phyloP scores from a whole-genome alignment of 2,329 filamentous ascomycete species.

The Pyrenophora tritici-repentis region DNA sequence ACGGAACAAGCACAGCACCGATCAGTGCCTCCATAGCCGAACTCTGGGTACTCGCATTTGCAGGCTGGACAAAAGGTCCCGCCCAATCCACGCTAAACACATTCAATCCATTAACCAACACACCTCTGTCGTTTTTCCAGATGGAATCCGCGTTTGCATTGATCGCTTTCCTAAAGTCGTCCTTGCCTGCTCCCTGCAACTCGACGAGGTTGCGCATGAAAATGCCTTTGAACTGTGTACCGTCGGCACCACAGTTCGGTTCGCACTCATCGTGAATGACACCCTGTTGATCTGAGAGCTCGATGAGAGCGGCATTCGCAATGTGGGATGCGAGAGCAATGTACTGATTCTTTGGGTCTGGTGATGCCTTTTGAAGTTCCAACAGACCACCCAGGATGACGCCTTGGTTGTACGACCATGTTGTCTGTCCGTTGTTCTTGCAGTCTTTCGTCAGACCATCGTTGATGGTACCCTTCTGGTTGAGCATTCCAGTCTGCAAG shows the following conservation, averaged over 20 bases:
- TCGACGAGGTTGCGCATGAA: constrained; percentile 68
- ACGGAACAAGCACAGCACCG: constrained; percentile 53
- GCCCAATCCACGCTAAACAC: constrained; percentile 67
- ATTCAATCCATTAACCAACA: constrained; percentile 41
- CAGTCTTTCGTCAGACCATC: constrained; percentile 59
- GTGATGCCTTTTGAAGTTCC: constrained; percentile 55
- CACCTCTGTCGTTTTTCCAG: constrained; percentile 62
- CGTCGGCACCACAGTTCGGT: constrained; percentile 48
- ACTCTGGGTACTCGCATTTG: constrained; percentile 65
- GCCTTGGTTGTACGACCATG: constrained; percentile 65
- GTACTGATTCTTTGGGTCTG: constrained; percentile 34
- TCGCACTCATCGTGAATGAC: constrained; percentile 51
- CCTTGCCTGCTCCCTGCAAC: constrained; percentile 59
- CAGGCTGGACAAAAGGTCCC: constrained; percentile 60
- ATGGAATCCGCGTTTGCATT: constrained; percentile 67
- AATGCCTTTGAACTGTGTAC: constrained; percentile 73
- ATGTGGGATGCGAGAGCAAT: constrained; percentile 46
- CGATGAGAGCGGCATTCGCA: constrained; percentile 46
- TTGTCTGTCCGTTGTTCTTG: constrained; percentile 54
- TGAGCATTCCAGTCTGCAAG: constrained; percentile 53
- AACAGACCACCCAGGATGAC: constrained; percentile 64
- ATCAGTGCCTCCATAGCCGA: constrained; percentile 70
- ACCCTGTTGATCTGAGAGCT: constrained; percentile 45
- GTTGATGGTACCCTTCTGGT: constrained; percentile 56
- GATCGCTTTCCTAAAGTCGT: constrained; percentile 61